A percentile compares a stretch with the other conserved stretches of the same genome.
These are phyloP conservation scores for Nigrospora sphaerica DNA, from an alignment of 2,329 filamentous ascomycete genomes.

Conservation along the genomic window DNA sequence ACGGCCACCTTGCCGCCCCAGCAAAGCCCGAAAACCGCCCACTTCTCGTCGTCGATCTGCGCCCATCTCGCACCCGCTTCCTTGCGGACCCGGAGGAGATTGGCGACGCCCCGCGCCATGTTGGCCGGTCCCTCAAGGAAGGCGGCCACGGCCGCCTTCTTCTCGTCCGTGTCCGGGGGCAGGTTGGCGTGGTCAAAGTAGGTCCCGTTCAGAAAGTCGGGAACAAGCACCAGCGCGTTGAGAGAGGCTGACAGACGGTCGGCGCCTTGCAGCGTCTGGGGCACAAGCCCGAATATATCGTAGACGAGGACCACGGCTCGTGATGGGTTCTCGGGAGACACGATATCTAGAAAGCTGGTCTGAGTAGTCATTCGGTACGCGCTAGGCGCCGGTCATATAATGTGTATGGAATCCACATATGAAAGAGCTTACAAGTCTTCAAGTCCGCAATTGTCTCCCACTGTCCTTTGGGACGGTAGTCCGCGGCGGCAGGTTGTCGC, in stretches of 20 bases:
- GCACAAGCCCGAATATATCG: constrained; percentile 38
- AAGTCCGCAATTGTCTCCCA: constrained; percentile 31
- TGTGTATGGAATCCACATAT: background rate
- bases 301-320: constrained; percentile 35
- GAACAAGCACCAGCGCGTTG: constrained; percentile 31
- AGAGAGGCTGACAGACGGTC: constrained; percentile 31
- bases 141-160: constrained; percentile 20
- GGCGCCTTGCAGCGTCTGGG: constrained; percentile 40
- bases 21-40: constrained; percentile 39
- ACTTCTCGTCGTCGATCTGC: constrained; percentile 30
- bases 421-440: constrained; percentile 29
- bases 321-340: no score
- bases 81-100: constrained; percentile 22
- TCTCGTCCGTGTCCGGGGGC: constrained; percentile 36
- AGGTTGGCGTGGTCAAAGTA: constrained; percentile 22
- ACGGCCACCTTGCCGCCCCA: constrained; percentile 41
- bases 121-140: constrained; percentile 26
- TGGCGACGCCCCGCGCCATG: constrained; percentile 16
- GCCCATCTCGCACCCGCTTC: constrained; percentile 25
- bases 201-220: constrained; percentile 31
- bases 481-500: constrained; percentile 28
- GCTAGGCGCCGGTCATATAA: no score
- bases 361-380: no score
- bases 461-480: constrained; percentile 31
- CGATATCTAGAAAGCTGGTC: no score